Percentiles rank a stretch among this genome's conserved stretches.
phyloP scores from a whole-genome alignment of 2,329 filamentous ascomycete genomes.

The Verticillium nonalfalfae region DNA sequence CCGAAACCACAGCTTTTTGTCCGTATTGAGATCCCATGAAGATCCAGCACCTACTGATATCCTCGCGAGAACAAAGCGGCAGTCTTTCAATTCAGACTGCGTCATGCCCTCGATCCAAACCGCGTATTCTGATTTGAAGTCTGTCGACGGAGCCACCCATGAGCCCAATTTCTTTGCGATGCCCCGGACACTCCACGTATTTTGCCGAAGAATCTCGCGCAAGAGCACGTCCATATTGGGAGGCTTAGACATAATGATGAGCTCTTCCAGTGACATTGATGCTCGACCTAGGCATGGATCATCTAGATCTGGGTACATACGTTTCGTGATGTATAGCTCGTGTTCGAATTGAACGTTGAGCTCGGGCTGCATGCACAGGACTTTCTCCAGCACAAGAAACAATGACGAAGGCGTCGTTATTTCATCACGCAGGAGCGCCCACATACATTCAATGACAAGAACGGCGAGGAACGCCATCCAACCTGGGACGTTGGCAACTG shows the following conservation, averaged over 20 bases:
- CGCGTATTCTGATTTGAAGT: background rate
- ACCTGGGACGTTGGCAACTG: background rate
- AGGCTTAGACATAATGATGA: background rate
- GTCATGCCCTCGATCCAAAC: background rate
- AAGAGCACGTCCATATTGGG: background rate
- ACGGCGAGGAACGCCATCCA: background rate
- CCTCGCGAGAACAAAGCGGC: no score
- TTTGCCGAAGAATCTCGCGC: background rate
- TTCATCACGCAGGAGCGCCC: no score
- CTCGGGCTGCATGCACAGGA: background rate
- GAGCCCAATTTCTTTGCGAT: background rate
- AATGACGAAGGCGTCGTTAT: no score
- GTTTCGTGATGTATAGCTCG: no score
- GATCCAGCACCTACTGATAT: no score
- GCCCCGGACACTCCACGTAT: background rate
- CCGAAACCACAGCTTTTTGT: no score
- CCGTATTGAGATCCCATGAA: no score
- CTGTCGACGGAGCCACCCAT: background rate
- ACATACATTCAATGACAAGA: background rate
- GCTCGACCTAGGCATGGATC: no score
- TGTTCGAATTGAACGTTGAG: background rate
- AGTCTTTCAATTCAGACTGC: background rate
- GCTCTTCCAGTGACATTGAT: background rate
- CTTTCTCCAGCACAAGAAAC: background rate
- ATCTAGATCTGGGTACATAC: no score